Conservation (phyloP, 305 asterid genomes). For the Fraxinus paxiana region DNA sequence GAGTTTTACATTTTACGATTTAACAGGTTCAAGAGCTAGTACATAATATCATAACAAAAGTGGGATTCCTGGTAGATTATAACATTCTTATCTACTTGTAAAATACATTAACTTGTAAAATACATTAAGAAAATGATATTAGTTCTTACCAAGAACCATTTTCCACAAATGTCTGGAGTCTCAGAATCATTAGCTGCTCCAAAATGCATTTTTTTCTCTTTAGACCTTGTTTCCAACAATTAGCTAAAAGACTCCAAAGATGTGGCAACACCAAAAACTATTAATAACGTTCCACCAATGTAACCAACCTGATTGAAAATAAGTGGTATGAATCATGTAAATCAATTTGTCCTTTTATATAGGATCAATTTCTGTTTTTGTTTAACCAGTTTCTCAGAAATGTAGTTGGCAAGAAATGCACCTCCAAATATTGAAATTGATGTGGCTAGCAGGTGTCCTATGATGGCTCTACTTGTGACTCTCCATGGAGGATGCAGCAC, state of each 20-base stretch:
- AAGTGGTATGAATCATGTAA: background rate
- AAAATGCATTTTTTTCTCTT: background rate
- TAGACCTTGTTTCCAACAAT: background rate
- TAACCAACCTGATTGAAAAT: background rate
- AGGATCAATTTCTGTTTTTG: background rate
- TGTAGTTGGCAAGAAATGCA: slow-evolving; percentile 74
- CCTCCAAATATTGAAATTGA: slow-evolving; percentile 78
- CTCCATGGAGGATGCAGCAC: slow-evolving; percentile 78
- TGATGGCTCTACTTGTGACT: slow-evolving; percentile 87
- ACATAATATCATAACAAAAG: background rate
- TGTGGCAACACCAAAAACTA: background rate
- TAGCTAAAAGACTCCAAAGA: background rate
- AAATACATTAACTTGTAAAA: background rate
- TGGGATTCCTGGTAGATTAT: background rate
- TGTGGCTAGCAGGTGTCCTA: slow-evolving; percentile 78
- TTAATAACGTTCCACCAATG: background rate
- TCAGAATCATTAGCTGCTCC: background rate
- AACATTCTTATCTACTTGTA: background rate
- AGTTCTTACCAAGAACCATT: background rate
- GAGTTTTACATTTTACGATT: background rate
- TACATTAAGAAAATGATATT: background rate
- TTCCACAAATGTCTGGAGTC: background rate
- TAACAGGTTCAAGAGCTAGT: background rate
- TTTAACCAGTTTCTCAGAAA: slow-evolving; percentile 85
- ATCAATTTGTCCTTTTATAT: background rate